phyloP scores from a whole-genome alignment of 2,329 filamentous ascomycete species.

The Pseudocercospora fuligena region DNA sequence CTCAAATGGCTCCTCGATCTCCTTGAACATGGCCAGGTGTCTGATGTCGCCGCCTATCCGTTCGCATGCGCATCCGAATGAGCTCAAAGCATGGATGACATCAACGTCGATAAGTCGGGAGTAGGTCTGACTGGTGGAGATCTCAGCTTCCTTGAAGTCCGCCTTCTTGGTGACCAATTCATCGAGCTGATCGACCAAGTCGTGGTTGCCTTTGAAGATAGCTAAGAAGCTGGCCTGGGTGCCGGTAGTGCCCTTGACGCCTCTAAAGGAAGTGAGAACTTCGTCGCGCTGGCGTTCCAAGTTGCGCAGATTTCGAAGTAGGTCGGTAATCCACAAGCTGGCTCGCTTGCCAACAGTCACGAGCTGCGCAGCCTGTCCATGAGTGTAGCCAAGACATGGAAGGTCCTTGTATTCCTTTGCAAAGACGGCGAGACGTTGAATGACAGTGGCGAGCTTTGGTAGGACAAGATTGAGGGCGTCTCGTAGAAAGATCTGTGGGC shows the following conservation, averaged over 20 bases:
- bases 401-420: slow-evolving; percentile 73
- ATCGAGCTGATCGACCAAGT: slow-evolving; percentile 66
- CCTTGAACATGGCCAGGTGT: slow-evolving; percentile 76
- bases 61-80: slow-evolving; percentile 77
- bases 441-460: slow-evolving; percentile 77
- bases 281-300: slow-evolving; percentile 71
- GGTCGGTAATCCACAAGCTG: slow-evolving; percentile 75
- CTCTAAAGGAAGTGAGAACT: slow-evolving; percentile 69
- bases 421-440: slow-evolving; percentile 74
- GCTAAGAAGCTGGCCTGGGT: slow-evolving; percentile 79
- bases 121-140: slow-evolving; percentile 74
- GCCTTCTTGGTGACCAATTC: slow-evolving; percentile 68
- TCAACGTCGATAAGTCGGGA: slow-evolving; percentile 81
- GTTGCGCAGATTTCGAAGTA: slow-evolving; percentile 75
- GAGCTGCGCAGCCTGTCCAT: slow-evolving; percentile 66
- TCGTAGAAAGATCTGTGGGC: slow-evolving; percentile 66
- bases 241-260: slow-evolving; percentile 73
- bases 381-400: slow-evolving; percentile 77
- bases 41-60: slow-evolving; percentile 76
- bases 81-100: slow-evolving; percentile 79
- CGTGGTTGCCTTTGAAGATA: slow-evolving; percentile 66
- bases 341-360: slow-evolving; percentile 68
- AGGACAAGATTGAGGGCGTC: slow-evolving; percentile 77
- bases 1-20: slow-evolving; percentile 84
- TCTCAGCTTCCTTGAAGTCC: slow-evolving; percentile 65